Evolutionary conservation across 2,329 filamentous ascomycete species (phyloP), one percentile per base, ranked within the genome.

Genomic region (Colletotrichum ledebouriae): DNA sequence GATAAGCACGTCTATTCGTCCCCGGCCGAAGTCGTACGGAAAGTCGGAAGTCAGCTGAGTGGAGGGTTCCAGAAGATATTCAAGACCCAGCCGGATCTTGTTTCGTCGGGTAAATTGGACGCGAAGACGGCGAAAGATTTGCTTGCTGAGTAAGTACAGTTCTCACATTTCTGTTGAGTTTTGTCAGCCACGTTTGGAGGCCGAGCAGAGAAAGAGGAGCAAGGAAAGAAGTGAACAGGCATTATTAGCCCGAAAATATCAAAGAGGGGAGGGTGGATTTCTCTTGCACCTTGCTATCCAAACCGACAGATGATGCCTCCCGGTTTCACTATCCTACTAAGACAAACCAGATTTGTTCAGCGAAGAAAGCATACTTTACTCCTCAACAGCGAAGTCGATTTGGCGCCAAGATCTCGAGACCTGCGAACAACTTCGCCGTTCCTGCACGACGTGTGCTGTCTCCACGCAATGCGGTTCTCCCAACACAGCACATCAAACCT

Each of bases 371-470:
- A 70, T 12, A 61, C 66, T 6, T 49, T 69, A 20, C 57, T 70
- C 4, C 57, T 70, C 15, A 69, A 69, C 20, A 64, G 50, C 25
- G 69, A 70, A 39, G n/a, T 46, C 13, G 57, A 64, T 33, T 60
- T 65, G n/a, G 46, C 60, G 10, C 42, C 61, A 4, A 57, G 46
- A 10, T 61, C 69, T 33, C 69, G 71, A 13, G 75, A 75, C 6
- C 63, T 77, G 15, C 76, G 76, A 4, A 37, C 73, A 74, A 73
- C 76, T 3, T 82, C 80, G 0, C 77, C 80, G 1, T 82, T 82
- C 61, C 70, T 82, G 11, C 78, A 79, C 50, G 77, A 78, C 22
- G 79, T 80, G 1, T 81, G 80, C 68, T 82, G 79, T 62, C 67
- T 82, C 4, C 77, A 80, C 20, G 79, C 77, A 3, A 64, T 69